Base-by-base conservation (phyloP, 2,329 filamentous ascomycete genomes). In the Rhinocladiella mackenziei region DNA sequence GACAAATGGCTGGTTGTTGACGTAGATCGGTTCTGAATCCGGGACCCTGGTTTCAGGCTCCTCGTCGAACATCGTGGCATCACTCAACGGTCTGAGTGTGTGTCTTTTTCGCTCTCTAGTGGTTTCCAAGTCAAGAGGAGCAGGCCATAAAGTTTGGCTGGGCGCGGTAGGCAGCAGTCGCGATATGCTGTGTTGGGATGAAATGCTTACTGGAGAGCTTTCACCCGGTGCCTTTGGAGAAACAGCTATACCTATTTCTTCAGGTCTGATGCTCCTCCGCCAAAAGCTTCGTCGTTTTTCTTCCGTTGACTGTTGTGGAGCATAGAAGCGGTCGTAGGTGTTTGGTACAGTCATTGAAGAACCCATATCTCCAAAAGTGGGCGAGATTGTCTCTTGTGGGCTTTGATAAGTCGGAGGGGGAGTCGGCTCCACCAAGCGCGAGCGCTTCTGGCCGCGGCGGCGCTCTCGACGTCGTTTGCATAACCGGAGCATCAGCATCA, bases 21-120 rank as follows among this genome's bases (percentile, higher is more conserved):
- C 46, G 22, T 54, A 37, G 18, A 51, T 36, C 18, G 37, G 23
- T 43, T 45, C 40, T 11, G 44, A 18, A 8, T 45, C 26, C 19
- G 25, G 23, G 13, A 26, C 11, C 29, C 23, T 34, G 10, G 30
- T 17, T n/a, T 48, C 43, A 11, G 45, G 54, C 31, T 67, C 65
- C 28, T 69, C 65, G 54, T 68, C 65, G 43, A 67, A 65, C 7
- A 64, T 45, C 1, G 65, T 67, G 18, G 54, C 61, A 14, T 56
- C 56, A 46, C 65, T 69, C 13, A 33, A 39, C 7, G 43, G 45
- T 14, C 45, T 29, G 23, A 44, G 50, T n/a, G 45, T 29, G 19
- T 30, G 35, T 42, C 37, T 46, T 33, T 34, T 38, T 18, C 48
- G 48, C 13, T 53, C 40, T 31, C 30, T 36, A 2, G 39, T 38